phyloP scores from a whole-genome alignment of 495 filamentous ascomycete genomes.

The Aspergillus mulundensis region DNA sequence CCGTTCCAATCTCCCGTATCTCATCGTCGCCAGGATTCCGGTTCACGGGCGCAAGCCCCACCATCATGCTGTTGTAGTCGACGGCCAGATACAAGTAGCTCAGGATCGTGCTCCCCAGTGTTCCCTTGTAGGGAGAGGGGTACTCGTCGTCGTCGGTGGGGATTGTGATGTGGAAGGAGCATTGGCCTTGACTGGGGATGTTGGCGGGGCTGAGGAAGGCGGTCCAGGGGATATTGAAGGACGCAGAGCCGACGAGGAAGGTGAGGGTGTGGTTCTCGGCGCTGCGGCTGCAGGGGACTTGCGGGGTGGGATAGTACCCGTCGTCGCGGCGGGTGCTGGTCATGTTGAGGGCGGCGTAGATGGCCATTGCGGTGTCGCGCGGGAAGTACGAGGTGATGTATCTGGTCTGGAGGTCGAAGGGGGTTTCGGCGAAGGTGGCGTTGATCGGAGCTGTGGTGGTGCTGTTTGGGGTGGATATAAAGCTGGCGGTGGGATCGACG shows the following conservation, averaged over 20 bases:
- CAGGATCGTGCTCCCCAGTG: not conserved
- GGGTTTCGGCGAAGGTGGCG: constrained; percentile 2
- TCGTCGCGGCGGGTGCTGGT: not conserved
- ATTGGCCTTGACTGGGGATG: not conserved
- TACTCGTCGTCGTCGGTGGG: too few species aligned
- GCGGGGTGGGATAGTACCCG: constrained; percentile 1
- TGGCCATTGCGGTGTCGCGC: not conserved
- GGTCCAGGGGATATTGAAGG: constrained; percentile 7
- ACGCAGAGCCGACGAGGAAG: constrained; percentile 1
- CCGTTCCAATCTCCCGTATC: constrained; percentile 3
- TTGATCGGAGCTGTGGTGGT: not conserved
- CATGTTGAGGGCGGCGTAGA: constrained; percentile 4
- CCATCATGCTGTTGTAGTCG: constrained; percentile 10
- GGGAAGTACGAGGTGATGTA: not conserved
- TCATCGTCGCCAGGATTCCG: not conserved
- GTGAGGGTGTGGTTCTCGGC: constrained; percentile 8
- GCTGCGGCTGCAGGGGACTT: constrained; percentile 3
- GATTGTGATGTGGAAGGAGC: constrained; percentile 1
- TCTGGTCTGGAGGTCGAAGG: constrained; percentile 3
- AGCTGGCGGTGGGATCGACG: not conserved
- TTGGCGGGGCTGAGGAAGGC: not conserved
- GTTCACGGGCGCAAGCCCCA: constrained; percentile 1
- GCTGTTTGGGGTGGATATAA: not conserved
- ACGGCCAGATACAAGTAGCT: constrained; percentile 4
- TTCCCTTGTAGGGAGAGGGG: too few species aligned